Conservation (phyloP, 129 eudicot genomes). For the Pittosporum tobira region DNA sequence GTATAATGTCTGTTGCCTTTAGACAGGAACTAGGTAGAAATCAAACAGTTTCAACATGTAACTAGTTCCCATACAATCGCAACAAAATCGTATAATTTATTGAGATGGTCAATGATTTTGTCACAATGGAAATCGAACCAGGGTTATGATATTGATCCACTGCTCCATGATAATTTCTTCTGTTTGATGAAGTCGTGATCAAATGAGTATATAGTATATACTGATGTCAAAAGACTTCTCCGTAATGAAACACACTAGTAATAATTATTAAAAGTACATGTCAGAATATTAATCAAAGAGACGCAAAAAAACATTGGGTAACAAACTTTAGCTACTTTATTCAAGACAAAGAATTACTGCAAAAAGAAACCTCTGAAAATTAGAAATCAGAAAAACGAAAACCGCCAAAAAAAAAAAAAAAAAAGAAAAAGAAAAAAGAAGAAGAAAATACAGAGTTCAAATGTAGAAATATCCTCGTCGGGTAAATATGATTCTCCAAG, state of each 20-base stretch:
- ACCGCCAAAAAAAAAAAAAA: too few relatives aligned
- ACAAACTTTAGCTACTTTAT: slow-evolving; percentile 1
- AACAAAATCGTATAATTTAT: too few relatives aligned
- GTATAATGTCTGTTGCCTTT: too few relatives aligned
- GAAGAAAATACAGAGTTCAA: not conserved
- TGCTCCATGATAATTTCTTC: not conserved
- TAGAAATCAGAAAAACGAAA: not conserved
- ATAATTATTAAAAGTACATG: not conserved
- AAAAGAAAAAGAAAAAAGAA: not conserved
- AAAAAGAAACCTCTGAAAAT: not conserved
- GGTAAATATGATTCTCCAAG: not conserved
- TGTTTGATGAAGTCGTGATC: too few relatives aligned
- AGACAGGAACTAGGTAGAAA: too few relatives aligned
- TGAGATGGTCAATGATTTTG: too few relatives aligned
- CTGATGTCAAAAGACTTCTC: not conserved
- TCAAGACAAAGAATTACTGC: not conserved
- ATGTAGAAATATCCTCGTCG: not conserved
- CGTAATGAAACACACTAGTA: not conserved
- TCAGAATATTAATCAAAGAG: not conserved
- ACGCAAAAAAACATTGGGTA: not conserved
- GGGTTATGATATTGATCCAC: too few relatives aligned
- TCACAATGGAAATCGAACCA: too few relatives aligned
- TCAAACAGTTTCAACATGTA: too few relatives aligned
- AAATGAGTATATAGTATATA: too few relatives aligned
- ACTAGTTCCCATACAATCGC: too few relatives aligned